These are phyloP conservation scores for Ottelia alismoides DNA, from an alignment of 106 monocot species.

Conservation along the genomic window DNA sequence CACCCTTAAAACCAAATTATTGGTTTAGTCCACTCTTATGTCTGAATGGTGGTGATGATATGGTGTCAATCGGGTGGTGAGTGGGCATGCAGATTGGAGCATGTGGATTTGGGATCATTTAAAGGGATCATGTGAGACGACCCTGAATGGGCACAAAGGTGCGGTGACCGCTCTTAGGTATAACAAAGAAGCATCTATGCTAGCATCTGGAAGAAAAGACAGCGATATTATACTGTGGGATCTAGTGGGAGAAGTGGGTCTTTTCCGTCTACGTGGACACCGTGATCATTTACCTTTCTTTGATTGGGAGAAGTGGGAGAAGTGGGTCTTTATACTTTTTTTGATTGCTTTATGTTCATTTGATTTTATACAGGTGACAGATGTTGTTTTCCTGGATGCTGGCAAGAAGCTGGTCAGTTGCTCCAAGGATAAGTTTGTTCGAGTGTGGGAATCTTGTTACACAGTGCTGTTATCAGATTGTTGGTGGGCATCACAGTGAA, in stretches of 20 bases:
- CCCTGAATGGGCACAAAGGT: slow-evolving; percentile 73
- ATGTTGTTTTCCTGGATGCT: slow-evolving; percentile 63
- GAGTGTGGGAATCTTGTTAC: slow-evolving; percentile 90
- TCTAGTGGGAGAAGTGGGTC: slow-evolving; percentile 58
- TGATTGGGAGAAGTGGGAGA: too few species aligned
- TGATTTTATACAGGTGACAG: slow-evolving; percentile 55
- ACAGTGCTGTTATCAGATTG: slow-evolving; percentile 78
- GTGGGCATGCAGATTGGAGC: slow-evolving; percentile 78
- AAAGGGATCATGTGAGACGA: slow-evolving; percentile 48
- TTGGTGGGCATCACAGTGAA: slow-evolving; percentile 77
- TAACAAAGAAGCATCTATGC: slow-evolving; percentile 29
- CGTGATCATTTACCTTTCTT: slow-evolving; percentile 46
- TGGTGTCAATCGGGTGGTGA: slow-evolving; percentile 20
- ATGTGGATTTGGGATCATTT: slow-evolving; percentile 79
- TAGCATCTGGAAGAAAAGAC: slow-evolving; percentile 92
- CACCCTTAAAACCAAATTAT: too few species aligned
- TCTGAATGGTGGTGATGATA: too few species aligned
- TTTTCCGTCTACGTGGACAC: slow-evolving; percentile 75
- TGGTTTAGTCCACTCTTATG: too few species aligned
- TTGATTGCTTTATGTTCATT: background rate
- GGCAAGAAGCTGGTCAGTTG: slow-evolving; percentile 84
- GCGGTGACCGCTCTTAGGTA: slow-evolving; percentile 55
- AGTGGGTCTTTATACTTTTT: background rate
- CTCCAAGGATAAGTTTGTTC: slow-evolving; percentile 88
- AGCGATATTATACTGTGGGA: slow-evolving; percentile 90